phyloP scores from a whole-genome alignment of 768 basidiomycete genomes.

The Suillus fuscotomentosus region DNA sequence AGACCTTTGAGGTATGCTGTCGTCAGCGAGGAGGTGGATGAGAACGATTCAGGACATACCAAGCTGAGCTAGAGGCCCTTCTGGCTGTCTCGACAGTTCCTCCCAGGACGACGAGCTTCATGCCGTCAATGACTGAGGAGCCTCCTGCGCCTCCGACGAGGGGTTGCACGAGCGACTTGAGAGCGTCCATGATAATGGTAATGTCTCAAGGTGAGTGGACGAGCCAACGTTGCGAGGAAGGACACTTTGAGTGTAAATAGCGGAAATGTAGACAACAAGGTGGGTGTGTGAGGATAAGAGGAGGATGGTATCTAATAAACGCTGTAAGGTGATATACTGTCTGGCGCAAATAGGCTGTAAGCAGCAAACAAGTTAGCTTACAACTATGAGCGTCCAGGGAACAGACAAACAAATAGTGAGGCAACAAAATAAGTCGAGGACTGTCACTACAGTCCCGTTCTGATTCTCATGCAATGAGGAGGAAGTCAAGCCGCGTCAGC shows the following conservation, averaged over 20 bases:
- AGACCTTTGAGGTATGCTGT: conserved; percentile 46
- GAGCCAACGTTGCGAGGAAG: conserved; percentile 39
- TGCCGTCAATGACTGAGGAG: conserved; percentile 81
- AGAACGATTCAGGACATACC: conserved; percentile 44
- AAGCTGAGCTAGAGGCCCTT: conserved; percentile 78
- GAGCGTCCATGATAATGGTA: conserved; percentile 60
- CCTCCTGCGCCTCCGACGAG: conserved; percentile 73
- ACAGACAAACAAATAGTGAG: not conserved
- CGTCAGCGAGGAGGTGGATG: conserved; percentile 12
- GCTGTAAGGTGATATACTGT: conserved; percentile 16
- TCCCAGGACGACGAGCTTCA: conserved; percentile 87
- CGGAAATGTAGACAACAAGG: conserved; percentile 20
- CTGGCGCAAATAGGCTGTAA: conserved; percentile 4
- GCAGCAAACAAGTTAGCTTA: not conserved
- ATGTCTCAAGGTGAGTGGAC: conserved; percentile 22
- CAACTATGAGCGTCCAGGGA: not conserved
- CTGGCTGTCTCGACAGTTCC: conserved; percentile 87
- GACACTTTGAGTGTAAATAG: conserved; percentile 9
- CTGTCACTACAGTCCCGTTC: not conserved
- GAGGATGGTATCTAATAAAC: conserved; percentile 10
- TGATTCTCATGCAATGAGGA: conserved; percentile 12
- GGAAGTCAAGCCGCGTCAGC: conserved; percentile 39
- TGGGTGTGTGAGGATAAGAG: conserved; percentile 20
- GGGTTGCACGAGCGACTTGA: conserved; percentile 80
- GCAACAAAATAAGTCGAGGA: not conserved